Base-by-base conservation (phyloP, 441 rosid genomes). In the Brassica balearica region DNA sequence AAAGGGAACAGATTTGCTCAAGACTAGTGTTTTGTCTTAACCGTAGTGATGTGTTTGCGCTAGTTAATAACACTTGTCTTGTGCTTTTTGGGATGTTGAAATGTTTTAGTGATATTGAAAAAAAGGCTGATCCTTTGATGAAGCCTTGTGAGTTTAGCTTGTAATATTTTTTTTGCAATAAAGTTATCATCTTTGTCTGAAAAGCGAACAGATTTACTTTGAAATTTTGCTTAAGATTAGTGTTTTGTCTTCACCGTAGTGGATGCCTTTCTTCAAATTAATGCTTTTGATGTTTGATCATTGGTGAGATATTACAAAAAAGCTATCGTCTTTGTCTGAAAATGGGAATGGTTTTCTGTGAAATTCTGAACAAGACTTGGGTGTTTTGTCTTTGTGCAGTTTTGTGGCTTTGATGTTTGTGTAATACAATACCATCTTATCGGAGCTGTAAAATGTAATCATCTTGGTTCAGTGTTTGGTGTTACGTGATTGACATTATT, bases 401-500 rank as follows among this genome's bases (percentile, higher is more conserved):
- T 51, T 41, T 34, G 56, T 27, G 32, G 53, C 68, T 6, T 77
- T 58, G 32, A 19, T 0, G 43, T 65, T 8, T 67, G 69, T 78
- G 11, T 77, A 5, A 20, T 15, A 15, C 1, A 2, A 9, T 17
- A 17, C 19, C 19, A 4, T 22, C 23, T 14, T 3, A 12, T 1
- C 32, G 34, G 60, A 43, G 27, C 11, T 55, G 4, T 12, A 1
- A 2, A 22, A 0, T 64, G 65, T 22, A 2, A 55, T 38, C 2
- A 9, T 27, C 36, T 62, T 73, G 59, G 48, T 73, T 12, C 5
- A 27, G 55, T 43, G 38, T 12, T 1, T 22, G 8, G 32, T 29
- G 32, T 19, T 27, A 5, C 46, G 27, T 72, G 61, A 6, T 58
- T 17, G 23, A 27, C 19, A 66, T 53, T n/a, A 53, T 36, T 5